phyloP scores from a whole-genome alignment of 768 basidiomycete genomes.

The Trametes cubensis region DNA sequence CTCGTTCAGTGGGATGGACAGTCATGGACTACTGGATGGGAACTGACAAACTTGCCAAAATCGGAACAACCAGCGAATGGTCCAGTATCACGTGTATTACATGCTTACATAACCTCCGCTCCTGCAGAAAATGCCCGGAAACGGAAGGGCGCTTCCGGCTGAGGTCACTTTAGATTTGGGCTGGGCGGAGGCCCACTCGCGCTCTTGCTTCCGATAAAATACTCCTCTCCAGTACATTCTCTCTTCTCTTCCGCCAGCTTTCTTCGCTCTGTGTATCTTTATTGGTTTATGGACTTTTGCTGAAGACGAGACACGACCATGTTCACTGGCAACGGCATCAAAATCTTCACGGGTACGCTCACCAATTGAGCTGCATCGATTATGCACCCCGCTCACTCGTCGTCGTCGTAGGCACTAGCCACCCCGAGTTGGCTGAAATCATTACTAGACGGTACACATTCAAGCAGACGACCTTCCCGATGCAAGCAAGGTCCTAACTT shows the following conservation, averaged over 20 bases:
- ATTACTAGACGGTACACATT: conserved; percentile 81
- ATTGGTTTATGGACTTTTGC: conserved; percentile 35
- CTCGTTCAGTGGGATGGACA: not conserved
- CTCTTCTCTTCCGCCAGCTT: conserved; percentile 16
- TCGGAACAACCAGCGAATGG: not conserved
- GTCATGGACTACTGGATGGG: not conserved
- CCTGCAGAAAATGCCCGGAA: conserved; percentile 9
- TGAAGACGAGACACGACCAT: conserved; percentile 36
- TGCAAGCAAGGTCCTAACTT: conserved; percentile 6
- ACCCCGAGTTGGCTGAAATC: conserved; percentile 92
- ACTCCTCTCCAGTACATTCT: conserved; percentile 12
- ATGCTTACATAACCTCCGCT: not conserved
- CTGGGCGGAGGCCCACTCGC: conserved; percentile 5
- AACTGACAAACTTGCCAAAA: conserved; percentile 16
- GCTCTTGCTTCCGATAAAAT: conserved; percentile 16
- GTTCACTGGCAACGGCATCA: conserved; percentile 60
- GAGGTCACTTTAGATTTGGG: not conserved
- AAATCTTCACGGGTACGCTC: conserved; percentile 58
- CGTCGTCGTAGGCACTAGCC: conserved; percentile 75
- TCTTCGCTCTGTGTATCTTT: conserved; percentile 31
- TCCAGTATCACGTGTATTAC: not conserved
- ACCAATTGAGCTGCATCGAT: conserved; percentile 5
- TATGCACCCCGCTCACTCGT: conserved; percentile 10
- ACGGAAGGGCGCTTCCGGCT: conserved; percentile 10
- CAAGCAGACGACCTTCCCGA: conserved; percentile 11